These are phyloP conservation scores for Withania somnifera DNA, from an alignment of 305 asterid species.

Conservation along the genomic window DNA sequence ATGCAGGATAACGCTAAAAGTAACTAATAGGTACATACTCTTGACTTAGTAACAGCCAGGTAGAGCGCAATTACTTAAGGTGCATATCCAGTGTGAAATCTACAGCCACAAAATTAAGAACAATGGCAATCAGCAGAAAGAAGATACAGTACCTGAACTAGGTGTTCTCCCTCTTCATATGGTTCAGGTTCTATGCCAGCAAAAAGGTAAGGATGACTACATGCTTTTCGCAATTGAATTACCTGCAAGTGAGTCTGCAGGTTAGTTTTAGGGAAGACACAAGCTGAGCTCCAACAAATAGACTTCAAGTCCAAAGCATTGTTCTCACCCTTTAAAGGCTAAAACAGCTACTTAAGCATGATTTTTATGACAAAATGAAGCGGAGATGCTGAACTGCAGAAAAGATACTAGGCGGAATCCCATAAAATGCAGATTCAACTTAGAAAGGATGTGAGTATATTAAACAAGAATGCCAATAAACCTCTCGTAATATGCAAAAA, in stretches of 20 bases:
- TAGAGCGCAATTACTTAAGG: background rate
- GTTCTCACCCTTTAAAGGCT: background rate
- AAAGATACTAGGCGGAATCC: background rate
- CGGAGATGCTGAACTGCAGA: background rate
- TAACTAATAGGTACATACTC: background rate
- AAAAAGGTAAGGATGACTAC: conserved; percentile 97
- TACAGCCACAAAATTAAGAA: background rate
- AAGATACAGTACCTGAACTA: conserved; percentile 58
- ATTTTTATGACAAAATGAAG: background rate
- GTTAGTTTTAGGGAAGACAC: conserved; percentile 12
- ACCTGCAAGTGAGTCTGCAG: conserved; percentile 42
- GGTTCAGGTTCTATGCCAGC: conserved; percentile 99
- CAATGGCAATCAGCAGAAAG: background rate
- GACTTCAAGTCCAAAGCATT: background rate
- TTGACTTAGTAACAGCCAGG: background rate
- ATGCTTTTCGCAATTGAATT: conserved; percentile 90
- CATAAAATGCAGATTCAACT: background rate
- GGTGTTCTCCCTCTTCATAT: conserved; percentile 95
- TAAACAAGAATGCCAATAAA: background rate
- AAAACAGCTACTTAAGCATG: background rate
- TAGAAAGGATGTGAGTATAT: background rate
- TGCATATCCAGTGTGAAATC: background rate
- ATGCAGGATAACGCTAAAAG: background rate
- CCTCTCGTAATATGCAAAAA: background rate
- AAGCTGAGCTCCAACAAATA: background rate